Evolutionary conservation across 1,139 yeast genomes (phyloP).

Genomic region (Taphrina deformans): DNA sequence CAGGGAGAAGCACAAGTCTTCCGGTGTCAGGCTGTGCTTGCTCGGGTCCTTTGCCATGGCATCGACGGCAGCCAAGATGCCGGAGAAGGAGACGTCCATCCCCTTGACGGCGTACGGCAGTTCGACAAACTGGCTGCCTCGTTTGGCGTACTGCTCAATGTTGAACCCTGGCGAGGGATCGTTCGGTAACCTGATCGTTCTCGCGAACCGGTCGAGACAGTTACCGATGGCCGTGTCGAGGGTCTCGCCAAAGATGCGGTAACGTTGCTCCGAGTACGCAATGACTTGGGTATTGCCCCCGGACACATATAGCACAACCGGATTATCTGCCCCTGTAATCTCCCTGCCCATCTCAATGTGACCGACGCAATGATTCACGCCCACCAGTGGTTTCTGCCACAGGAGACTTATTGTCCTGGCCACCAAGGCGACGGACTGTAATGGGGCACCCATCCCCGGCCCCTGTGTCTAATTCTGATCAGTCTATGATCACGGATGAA

Average conservation of each 20-base stretch:
- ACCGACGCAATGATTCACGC: slow-evolving; percentile 96
- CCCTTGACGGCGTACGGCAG: slow-evolving; percentile 97
- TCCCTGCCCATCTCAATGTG: slow-evolving; percentile 99
- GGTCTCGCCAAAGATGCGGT: slow-evolving; percentile 95
- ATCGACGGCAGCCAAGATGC: slow-evolving; percentile 83
- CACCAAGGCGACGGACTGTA: slow-evolving; percentile 87
- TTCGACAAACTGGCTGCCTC: slow-evolving; percentile 65
- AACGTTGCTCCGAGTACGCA: slow-evolving; percentile 83
- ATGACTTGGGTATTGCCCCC: slow-evolving; percentile 99
- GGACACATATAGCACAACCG: slow-evolving; percentile 92
- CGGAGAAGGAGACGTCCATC: slow-evolving; percentile 97
- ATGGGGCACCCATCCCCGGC: slow-evolving; percentile 99
- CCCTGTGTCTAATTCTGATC: slow-evolving; percentile 63
- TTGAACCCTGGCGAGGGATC: slow-evolving; percentile 97
- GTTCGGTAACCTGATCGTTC: slow-evolving; percentile 82
- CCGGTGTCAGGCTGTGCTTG: slow-evolving; percentile 60
- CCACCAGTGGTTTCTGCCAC: slow-evolving; percentile 83
- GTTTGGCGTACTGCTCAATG: slow-evolving; percentile 88
- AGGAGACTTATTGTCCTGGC: slow-evolving; percentile 81
- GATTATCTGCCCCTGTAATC: slow-evolving; percentile 91
- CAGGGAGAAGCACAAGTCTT: slow-evolving; percentile 86
- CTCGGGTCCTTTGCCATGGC: slow-evolving; percentile 65
- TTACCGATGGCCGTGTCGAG: slow-evolving; percentile 96
- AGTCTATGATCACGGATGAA: neutral
- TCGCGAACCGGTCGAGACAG: slow-evolving; percentile 91